Conservation (phyloP, 768 basidiomycete genomes). For the Chalciporus chontae region DNA sequence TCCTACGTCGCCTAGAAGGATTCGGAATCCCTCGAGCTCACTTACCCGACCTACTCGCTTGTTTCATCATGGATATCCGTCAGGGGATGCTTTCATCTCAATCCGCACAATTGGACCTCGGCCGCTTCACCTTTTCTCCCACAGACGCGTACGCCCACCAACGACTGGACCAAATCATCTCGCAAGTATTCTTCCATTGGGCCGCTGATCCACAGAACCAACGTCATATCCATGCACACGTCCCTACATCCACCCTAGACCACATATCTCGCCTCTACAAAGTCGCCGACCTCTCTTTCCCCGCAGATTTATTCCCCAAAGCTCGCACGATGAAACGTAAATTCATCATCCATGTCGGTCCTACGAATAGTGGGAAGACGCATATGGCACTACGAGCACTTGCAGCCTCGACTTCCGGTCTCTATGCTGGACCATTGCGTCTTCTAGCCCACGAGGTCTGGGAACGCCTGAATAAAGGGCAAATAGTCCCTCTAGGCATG, state of each 20-base stretch:
- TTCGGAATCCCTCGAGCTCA: constrained; percentile 49
- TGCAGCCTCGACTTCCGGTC: constrained; percentile 65
- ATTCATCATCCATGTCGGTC: constrained; percentile 94
- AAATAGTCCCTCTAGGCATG: constrained; percentile 72
- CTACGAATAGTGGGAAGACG: constrained; percentile 97
- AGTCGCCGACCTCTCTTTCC: constrained; percentile 42
- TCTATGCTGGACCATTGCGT: constrained; percentile 89
- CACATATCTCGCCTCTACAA: constrained; percentile 37
- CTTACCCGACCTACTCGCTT: constrained; percentile 37
- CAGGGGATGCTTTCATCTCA: constrained; percentile 26
- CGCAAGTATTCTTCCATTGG: constrained; percentile 57
- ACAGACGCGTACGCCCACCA: constrained; percentile 23
- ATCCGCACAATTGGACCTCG: constrained; percentile 35
- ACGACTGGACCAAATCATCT: constrained; percentile 47
- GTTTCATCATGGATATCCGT: constrained; percentile 39
- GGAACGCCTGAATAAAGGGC: constrained; percentile 85
- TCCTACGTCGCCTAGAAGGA: constrained; percentile 38
- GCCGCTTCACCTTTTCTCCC: constrained; percentile 40
- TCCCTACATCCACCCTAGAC: constrained; percentile 34
- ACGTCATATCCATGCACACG: constrained; percentile 19
- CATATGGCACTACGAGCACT: constrained; percentile 89
- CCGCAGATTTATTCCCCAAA: constrained; percentile 43
- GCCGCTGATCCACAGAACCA: constrained; percentile 35
- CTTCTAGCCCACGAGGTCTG: constrained; percentile 95
- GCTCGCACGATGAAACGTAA: constrained; percentile 68